Evolutionary conservation across 257 asterid genomes (phyloP), one percentile per base, ranked within the genome.

Genomic region (Rhazya stricta): DNA sequence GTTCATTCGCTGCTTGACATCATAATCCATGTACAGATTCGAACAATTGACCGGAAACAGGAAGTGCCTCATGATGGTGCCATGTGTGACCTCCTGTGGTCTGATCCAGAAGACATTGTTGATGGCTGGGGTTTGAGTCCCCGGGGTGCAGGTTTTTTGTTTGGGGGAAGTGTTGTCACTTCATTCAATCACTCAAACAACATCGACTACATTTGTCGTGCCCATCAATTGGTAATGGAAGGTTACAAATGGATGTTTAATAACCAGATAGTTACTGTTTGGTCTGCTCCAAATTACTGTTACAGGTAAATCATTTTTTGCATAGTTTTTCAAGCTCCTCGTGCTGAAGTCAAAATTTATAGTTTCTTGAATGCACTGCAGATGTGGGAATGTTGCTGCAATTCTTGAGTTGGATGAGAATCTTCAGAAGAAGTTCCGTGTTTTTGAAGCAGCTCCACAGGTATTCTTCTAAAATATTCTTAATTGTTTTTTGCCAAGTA

Each of bases 51-150:
- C 81, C 93, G 99, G 67, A 94, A 94, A 84, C 97, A 92, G 87
- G 99, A 94, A 82, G 99, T 92, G 78, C 97, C 99, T 57, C 99
- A 92, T 46, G 99, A 94, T 83, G 99, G 99, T 81, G 94, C 91
- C 78, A 94, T 94, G 99, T 94, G 99, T 69, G 99, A 94, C 83
- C 99, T 94, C 54, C 88, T 94, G 37, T 94, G 99, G 99, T 92
- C 99, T 19, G 99, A 94, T 80, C 99, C 99, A 23, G 97, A 94
- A 83, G 97, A 94, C 83, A 85, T 85, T 71, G 96, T 94, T 81
- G 97, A 92, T 66, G 97, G 99, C 50, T 94, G 99, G 99, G 97
- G 94, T 72, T 79, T 94, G 86, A 94, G 99, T 82, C 99, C 99
- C 27, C 97, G 99, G 48, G 99, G 99, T 77, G 99, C 99, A 4